Evolutionary conservation across 345 rosid species (phyloP).

Genomic region (Populus simonii): DNA sequence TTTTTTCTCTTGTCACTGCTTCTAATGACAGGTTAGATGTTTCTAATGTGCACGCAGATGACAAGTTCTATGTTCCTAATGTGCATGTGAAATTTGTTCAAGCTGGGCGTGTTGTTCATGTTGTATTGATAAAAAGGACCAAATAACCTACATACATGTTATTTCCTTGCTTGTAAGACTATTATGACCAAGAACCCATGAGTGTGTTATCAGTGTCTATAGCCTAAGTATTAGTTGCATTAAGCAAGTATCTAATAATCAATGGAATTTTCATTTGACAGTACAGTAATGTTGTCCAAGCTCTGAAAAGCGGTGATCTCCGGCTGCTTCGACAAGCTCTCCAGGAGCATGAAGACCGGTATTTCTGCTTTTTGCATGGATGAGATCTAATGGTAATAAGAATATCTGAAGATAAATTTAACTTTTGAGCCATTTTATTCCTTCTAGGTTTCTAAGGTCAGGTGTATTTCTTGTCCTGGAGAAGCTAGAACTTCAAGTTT

Average conservation of each 20-base stretch:
- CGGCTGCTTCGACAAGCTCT: slow-evolving; percentile 83
- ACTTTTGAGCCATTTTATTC: neutral
- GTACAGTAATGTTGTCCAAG: slow-evolving; percentile 70
- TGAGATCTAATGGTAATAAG: neutral
- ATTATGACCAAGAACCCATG: neutral
- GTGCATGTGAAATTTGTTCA: neutral
- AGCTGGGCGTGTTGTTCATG: neutral
- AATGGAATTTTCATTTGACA: slow-evolving; percentile 30
- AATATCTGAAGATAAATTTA: neutral
- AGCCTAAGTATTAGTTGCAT: neutral
- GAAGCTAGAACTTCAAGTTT: slow-evolving; percentile 97
- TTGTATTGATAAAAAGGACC: neutral
- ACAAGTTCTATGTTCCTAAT: neutral
- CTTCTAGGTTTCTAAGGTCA: slow-evolving; percentile 74
- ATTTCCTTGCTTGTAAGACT: neutral
- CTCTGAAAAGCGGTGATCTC: slow-evolving; percentile 80
- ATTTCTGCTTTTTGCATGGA: slow-evolving; percentile 23
- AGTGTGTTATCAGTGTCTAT: neutral
- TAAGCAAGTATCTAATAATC: slow-evolving; percentile 2
- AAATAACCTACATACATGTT: neutral
- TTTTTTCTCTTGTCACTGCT: neutral
- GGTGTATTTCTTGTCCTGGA: slow-evolving; percentile 95
- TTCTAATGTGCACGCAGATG: too few species aligned
- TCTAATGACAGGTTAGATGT: neutral
- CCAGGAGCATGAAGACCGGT: slow-evolving; percentile 85